These are phyloP conservation scores for Pharus latifolius DNA, from an alignment of 176 grass and related monocot genomes.

Conservation along the genomic window DNA sequence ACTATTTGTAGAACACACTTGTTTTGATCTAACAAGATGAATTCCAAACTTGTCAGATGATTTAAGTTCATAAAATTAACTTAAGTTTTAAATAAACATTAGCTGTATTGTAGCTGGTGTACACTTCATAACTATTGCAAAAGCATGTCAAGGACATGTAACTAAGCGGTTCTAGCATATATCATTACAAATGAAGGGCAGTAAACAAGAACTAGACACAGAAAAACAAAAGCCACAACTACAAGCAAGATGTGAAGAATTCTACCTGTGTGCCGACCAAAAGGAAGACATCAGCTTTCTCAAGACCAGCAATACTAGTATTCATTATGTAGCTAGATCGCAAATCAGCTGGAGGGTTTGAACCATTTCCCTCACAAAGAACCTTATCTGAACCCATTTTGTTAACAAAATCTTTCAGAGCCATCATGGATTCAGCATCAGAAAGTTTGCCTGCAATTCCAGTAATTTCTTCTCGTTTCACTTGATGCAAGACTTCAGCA, in stretches of 20 bases:
- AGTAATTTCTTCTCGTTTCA: conserved; percentile 85
- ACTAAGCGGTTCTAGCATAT: background rate
- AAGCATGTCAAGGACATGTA: background rate
- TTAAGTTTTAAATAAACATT: background rate
- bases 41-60: background rate
- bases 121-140: background rate
- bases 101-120: background rate
- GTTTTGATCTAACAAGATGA: background rate
- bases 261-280: conserved; percentile 95
- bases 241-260: background rate
- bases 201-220: background rate
- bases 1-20: background rate
- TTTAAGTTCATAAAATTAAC: background rate
- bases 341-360: conserved; percentile 67
- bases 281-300: conserved; percentile 94
- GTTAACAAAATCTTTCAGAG: conserved; percentile 94
- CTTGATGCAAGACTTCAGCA: conserved; percentile 75
- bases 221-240: background rate
- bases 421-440: conserved; percentile 97
- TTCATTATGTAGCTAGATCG: conserved; percentile 88
- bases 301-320: conserved; percentile 76
- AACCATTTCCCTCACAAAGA: conserved; percentile 82
- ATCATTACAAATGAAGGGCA: background rate
- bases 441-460: conserved; percentile 92
- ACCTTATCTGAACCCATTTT: conserved; percentile 91